A percentile compares a stretch with the other conserved stretches of the same genome.
phyloP scores from a whole-genome alignment of 768 basidiomycete genomes.

The Phanerodontia chrysosporium region DNA sequence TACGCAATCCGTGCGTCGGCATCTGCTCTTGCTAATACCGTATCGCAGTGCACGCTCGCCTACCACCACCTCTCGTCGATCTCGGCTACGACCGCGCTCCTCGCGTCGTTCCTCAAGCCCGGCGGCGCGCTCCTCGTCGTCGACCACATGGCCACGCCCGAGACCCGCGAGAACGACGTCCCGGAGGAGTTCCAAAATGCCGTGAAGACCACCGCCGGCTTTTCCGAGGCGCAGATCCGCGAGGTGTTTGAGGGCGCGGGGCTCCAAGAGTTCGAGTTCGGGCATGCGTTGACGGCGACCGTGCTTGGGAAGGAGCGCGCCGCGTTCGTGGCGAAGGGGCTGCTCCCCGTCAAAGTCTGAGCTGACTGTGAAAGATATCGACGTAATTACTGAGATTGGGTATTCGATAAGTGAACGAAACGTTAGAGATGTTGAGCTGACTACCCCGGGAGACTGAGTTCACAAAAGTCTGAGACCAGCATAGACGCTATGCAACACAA shows the following conservation, averaged over 20 bases:
- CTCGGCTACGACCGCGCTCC: conserved; percentile 42
- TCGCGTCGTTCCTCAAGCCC: conserved; percentile 55
- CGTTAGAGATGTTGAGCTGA: too few species aligned
- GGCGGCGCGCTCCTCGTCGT: conserved; percentile 56
- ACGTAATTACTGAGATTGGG: too few species aligned
- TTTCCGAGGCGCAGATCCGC: conserved; percentile 45
- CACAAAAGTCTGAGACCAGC: too few species aligned
- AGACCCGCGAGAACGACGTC: conserved; percentile 10
- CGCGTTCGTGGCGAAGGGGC: conserved; percentile 48
- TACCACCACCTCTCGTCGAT: conserved; percentile 61
- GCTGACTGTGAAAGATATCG: too few species aligned
- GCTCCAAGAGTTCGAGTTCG: conserved; percentile 40
- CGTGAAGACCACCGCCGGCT: conserved; percentile 52
- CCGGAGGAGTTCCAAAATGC: conserved; percentile 29
- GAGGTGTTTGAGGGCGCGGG: conserved; percentile 50
- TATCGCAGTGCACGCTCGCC: conserved; percentile 50
- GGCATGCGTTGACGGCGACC: conserved; percentile 27
- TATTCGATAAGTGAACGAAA: too few species aligned
- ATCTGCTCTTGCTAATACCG: background rate
- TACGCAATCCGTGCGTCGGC: conserved; percentile 29
- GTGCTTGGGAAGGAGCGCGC: conserved; percentile 30
- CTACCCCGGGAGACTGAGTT: too few species aligned
- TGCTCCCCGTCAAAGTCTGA: too few species aligned
- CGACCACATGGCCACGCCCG: conserved; percentile 42
- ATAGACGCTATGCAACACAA: too few species aligned